A percentile compares a stretch with the other conserved stretches of the same genome.
phyloP scores from a whole-genome alignment of 306 rosid genomes.

The Gynostemma pentaphyllum region DNA sequence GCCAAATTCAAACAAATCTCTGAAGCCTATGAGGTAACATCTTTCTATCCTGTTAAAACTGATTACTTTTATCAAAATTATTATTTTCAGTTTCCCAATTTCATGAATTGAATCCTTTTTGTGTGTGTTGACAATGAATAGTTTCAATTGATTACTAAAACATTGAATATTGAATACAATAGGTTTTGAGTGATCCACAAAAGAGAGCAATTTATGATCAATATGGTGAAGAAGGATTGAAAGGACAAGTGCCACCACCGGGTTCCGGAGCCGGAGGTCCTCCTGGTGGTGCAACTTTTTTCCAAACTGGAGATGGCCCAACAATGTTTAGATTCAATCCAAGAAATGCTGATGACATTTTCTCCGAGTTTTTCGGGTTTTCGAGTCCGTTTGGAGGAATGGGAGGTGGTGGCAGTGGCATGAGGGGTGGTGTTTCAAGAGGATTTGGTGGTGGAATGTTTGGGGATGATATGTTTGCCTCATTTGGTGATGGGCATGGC shows the following conservation, averaged over 20 bases:
- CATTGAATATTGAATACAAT: no score
- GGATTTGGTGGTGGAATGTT: constrained; percentile 55
- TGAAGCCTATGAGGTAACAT: constrained; percentile 70
- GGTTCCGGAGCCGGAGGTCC: constrained; percentile 48
- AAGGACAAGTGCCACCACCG: constrained; percentile 73
- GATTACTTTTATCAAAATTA: not conserved
- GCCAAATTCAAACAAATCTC: constrained; percentile 71
- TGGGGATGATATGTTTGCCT: constrained; percentile 52
- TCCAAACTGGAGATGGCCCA: constrained; percentile 63
- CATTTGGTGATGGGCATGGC: constrained; percentile 48
- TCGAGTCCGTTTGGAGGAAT: constrained; percentile 71
- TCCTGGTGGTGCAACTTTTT: constrained; percentile 52
- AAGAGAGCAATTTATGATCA: constrained; percentile 79
- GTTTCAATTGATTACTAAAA: no score
- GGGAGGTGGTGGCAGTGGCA: constrained; percentile 42
- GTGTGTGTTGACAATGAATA: no score
- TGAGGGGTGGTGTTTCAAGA: constrained; percentile 40
- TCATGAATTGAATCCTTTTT: not conserved
- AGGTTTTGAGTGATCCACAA: constrained; percentile 90
- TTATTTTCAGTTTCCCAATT: not conserved
- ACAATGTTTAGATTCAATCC: constrained; percentile 72
- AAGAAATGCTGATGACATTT: constrained; percentile 59
- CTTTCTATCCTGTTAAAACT: not conserved
- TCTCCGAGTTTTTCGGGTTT: constrained; percentile 57
- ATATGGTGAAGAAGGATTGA: constrained; percentile 83